Percentiles rank a stretch among this genome's conserved stretches.
phyloP scores from a whole-genome alignment of 176 grass and related monocot species.

The Juncus inflexus region DNA sequence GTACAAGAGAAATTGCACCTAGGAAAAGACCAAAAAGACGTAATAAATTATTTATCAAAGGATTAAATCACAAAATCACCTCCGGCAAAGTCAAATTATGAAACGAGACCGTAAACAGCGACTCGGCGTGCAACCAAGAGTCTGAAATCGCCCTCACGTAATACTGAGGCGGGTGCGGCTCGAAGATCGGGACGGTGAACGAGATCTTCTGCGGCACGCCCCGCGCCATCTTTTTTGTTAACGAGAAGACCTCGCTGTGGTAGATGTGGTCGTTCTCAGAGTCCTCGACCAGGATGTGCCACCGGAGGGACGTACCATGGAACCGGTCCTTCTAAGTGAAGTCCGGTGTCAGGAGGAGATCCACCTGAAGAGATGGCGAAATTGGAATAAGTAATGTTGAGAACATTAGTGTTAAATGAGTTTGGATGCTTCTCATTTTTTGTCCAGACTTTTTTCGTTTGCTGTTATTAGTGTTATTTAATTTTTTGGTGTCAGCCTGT shows the following conservation, averaged over 20 bases:
- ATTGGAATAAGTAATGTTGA: no score
- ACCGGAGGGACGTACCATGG: constrained; percentile 78
- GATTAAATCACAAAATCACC: constrained; percentile 39
- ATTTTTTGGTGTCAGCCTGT: no score
- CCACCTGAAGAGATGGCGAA: no score
- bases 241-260: constrained; percentile 84
- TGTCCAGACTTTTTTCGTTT: no score
- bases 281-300: constrained; percentile 96
- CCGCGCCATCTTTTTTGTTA: constrained; percentile 88
- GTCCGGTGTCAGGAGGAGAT: constrained; percentile 72
- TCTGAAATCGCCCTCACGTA: constrained; percentile 91
- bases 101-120: constrained; percentile 89
- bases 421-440: no score
- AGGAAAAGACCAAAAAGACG: constrained; percentile 10
- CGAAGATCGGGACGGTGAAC: constrained; percentile 94
- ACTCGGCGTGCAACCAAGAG: constrained; percentile 87
- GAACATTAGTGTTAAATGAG: no score
- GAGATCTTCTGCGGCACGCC: no score
- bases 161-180: constrained; percentile 97
- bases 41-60: constrained; percentile 11
- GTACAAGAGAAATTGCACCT: constrained; percentile 22
- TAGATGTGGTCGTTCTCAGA: constrained; percentile 99
- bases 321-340: constrained; percentile 93
- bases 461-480: no score
- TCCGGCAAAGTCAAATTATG: constrained; percentile 93